Evolutionary conservation across 2,329 filamentous ascomycete genomes (phyloP), one percentile per base, ranked within the genome.

Genomic region (Colletotrichum sp.): DNA sequence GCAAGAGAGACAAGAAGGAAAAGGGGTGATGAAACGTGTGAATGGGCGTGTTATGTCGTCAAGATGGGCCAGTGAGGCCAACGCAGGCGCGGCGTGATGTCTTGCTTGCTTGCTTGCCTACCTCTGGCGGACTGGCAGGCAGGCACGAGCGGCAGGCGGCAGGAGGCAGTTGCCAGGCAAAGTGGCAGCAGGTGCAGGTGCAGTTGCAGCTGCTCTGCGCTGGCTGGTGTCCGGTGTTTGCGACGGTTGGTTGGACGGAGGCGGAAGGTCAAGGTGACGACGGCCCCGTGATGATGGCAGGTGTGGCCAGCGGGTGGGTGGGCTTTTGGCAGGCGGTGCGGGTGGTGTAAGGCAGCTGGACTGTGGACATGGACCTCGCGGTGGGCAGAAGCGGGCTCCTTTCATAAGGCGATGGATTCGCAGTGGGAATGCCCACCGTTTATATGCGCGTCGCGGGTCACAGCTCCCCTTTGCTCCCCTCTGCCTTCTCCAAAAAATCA

Each of bases 361-460:
- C 21, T 26, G 57, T 62, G 57, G 26, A n/a, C 26, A 32, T 32
- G 30, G 32, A 59, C 21, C 30, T 64, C 10, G 69, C 55, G 57
- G 49, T 71, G 49, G 44, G 36, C 55, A 26, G 55, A 24, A 28
- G 66, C 69, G 71, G 72, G 69, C 57, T 72, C 63, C 69, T 66
- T 69, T 72, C 57, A 55, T 68, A 55, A 75, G 69, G 71, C 63
- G 67, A 76, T 72, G 73, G 76, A 76, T 78, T 79, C 77, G 80
- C 79, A 78, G 83, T 84, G 86, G 86, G 86, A 87, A 85, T 83
- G 81, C 78, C 82, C 82, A 81, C 80, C 85, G 87, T 89, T 88
- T 89, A 89, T 88, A 88, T 89, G 87, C 85, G 83, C 82, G 83
- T 83, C 80, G 79, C 80, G 80, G 78, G 80, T 77, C 71, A 75